Evolutionary conservation across 495 filamentous ascomycete genomes (phyloP).

Genomic region (Penicillium samsonianum): DNA sequence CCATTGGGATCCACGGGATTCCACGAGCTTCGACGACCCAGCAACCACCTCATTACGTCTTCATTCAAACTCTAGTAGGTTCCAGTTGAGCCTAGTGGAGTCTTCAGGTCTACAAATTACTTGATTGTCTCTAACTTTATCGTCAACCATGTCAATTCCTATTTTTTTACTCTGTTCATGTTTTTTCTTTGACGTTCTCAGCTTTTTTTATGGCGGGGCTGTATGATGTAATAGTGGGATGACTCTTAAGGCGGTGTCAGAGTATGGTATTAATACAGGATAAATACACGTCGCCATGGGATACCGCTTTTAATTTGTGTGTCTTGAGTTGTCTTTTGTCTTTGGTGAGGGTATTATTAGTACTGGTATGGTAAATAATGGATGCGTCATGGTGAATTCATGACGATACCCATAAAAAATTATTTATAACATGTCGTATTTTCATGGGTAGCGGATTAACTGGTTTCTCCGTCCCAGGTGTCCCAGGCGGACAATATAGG

Average conservation of each 20-base stretch:
- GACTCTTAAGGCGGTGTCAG: conserved; percentile 5
- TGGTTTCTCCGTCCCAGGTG: too few species aligned
- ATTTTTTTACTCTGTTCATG: not conserved
- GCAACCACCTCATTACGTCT: conserved; percentile 24
- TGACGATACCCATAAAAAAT: too few species aligned
- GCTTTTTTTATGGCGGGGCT: conserved; percentile 31
- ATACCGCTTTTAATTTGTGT: not conserved
- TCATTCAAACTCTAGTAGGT: conserved; percentile 15
- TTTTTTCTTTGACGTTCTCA: not conserved
- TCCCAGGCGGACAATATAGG: too few species aligned
- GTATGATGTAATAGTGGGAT: conserved; percentile 34
- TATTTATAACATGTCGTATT: too few species aligned
- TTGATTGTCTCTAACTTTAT: conserved; percentile 4
- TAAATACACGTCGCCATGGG: not conserved
- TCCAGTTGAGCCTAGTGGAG: conserved; percentile 24
- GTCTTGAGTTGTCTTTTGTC: too few species aligned
- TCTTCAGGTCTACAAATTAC: conserved; percentile 11
- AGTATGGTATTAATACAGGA: not conserved
- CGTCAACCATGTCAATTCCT: conserved; percentile 4
- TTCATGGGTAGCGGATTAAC: too few species aligned
- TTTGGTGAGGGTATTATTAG: conserved; percentile 5
- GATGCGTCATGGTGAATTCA: conserved; percentile 19
- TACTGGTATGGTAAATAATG: conserved; percentile 18
- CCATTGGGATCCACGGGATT: conserved; percentile 47
- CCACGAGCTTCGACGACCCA: conserved; percentile 40